Percentiles rank a stretch among this genome's conserved stretches.
Evolutionary conservation across 768 basidiomycete genomes (phyloP).

Genomic region (Termitomyces sp.): DNA sequence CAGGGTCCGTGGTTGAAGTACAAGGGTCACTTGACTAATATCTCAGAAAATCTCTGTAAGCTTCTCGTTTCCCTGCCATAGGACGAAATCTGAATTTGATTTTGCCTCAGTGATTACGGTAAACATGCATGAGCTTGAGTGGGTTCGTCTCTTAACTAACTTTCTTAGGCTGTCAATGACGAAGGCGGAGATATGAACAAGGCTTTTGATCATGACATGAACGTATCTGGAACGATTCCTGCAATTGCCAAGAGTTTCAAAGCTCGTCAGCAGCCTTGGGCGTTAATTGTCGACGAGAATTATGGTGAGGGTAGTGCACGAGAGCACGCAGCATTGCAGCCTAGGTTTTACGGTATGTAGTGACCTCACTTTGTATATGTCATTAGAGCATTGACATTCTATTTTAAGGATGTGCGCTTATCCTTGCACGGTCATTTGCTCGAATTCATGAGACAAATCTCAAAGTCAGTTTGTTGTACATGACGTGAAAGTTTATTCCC

Average conservation of each 20-base stretch:
- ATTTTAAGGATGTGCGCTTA: constrained; percentile 69
- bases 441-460: constrained; percentile 98
- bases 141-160: not conserved
- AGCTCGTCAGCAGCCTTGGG: constrained; percentile 81
- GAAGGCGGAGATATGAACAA: constrained; percentile 92
- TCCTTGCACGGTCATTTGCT: constrained; percentile 91
- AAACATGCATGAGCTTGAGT: constrained; percentile 9
- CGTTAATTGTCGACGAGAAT: constrained; percentile 91
- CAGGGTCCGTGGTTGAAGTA: constrained; percentile 98
- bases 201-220: constrained; percentile 72
- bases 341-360: constrained; percentile 78
- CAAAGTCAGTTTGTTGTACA: constrained; percentile 47
- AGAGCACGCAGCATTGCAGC: constrained; percentile 96
- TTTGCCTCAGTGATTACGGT: constrained; percentile 72
- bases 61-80: constrained; percentile 12
- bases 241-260: constrained; percentile 87
- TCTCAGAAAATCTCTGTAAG: constrained; percentile 91
- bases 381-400: constrained; percentile 1
- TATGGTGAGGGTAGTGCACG: constrained; percentile 98
- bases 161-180: constrained; percentile 77
- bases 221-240: constrained; percentile 77
- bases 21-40: constrained; percentile 94
- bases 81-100: not conserved
- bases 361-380: not conserved
- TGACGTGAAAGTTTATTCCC: not conserved